These are phyloP conservation scores for Sporothrix inflata DNA, from an alignment of 2,329 filamentous ascomycete species.

Conservation along the genomic window DNA sequence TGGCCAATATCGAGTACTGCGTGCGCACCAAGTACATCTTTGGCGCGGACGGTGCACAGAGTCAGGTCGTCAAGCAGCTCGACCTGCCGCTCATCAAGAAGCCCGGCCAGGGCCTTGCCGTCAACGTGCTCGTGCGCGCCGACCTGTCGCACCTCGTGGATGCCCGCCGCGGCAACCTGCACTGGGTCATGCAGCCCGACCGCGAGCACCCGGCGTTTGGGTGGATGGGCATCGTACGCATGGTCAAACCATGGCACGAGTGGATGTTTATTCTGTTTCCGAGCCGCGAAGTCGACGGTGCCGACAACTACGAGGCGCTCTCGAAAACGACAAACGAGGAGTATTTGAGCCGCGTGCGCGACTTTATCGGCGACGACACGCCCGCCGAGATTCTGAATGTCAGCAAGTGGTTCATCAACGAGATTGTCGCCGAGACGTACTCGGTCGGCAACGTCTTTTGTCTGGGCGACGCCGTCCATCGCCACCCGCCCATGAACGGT, in stretches of 20 bases:
- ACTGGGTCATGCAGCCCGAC: conserved; percentile 63
- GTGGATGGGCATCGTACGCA: conserved; percentile 55
- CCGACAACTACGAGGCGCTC: not conserved
- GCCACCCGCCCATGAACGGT: conserved; percentile 61
- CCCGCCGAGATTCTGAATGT: conserved; percentile 56
- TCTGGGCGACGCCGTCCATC: conserved; percentile 61
- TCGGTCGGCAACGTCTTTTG: conserved; percentile 48
- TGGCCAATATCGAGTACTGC: conserved; percentile 39
- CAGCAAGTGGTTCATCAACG: conserved; percentile 64
- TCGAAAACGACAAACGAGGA: not conserved
- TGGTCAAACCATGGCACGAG: conserved; percentile 67
- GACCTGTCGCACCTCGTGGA: conserved; percentile 56
- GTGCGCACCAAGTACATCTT: conserved; percentile 61
- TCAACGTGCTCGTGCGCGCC: conserved; percentile 47
- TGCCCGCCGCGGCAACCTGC: conserved; percentile 59
- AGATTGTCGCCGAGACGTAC: conserved; percentile 62
- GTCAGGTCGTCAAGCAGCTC: conserved; percentile 45
- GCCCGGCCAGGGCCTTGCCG: conserved; percentile 44
- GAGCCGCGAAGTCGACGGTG: conserved; percentile 50
- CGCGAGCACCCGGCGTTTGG: conserved; percentile 55
- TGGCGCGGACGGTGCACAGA: conserved; percentile 57
- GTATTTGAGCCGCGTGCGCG: conserved; percentile 44
- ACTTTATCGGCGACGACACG: conserved; percentile 60
- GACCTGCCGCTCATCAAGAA: conserved; percentile 43
- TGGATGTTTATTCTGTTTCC: conserved; percentile 63